Base-by-base conservation (phyloP, 345 rosid genomes). In the Passiflora organensis region DNA sequence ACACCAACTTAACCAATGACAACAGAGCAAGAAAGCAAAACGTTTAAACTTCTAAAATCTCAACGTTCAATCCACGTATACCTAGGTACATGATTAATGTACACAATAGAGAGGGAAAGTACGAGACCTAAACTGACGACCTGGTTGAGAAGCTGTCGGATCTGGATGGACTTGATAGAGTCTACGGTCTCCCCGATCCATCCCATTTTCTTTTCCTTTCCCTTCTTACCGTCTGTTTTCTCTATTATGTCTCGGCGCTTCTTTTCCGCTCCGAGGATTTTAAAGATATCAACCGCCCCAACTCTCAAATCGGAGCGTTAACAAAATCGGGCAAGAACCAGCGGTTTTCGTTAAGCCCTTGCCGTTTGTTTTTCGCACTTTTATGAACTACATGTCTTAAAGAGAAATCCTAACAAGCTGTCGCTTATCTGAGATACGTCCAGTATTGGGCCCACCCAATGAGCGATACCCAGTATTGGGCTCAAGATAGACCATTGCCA, bases 61-160 rank as follows among this genome's bases (percentile, higher is more conserved):
- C 12, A 13, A 19, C 13, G 13, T 48, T 16, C 22, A 20, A 48
- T 16, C 15, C 16, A 12, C n/a, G 13, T 9, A 23, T 20, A 48
- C 13, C n/a, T n/a, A n/a, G n/a, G n/a, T n/a, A n/a, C n/a, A n/a
- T 18, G 19, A 44, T n/a, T 44, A 0, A 44, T 18, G 34, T 3
- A 28, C 8, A 28, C 34, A 28, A 28, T 8, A 28, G n/a, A 45
- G 16, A 13, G 11, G 17, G 47, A 20, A 58, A 51, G 51, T 59
- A n/a, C n/a, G n/a, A n/a, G 61, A 91, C 98, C 98, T 21, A 91
- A 88, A 65, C 84, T 84, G 63, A 91, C 72, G 54, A 71, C 77
- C 66, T 91, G 96, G 43, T 82, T 75, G 67, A 91, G 86, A 45
- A 86, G 76, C 75, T 88, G 96, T 18, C 96, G 95, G 76, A 82